These are phyloP conservation scores for Saccharum hybrid DNA, from an alignment of 202 grass and related monocot genomes.

Conservation along the genomic window DNA sequence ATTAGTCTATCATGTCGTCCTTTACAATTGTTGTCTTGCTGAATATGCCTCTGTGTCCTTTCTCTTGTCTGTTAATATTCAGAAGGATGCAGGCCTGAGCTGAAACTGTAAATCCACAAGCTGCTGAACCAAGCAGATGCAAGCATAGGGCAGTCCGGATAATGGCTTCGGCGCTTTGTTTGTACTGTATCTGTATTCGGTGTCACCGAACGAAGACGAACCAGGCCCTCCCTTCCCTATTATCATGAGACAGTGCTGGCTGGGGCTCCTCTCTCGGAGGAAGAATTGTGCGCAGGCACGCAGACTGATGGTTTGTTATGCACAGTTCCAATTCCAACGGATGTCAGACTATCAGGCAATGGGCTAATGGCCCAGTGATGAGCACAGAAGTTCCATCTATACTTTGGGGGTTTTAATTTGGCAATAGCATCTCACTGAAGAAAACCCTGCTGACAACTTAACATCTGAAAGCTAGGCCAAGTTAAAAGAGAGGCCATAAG, in stretches of 20 bases:
- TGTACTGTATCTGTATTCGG: too few species aligned
- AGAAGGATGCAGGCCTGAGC: neutral
- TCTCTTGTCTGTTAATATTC: conserved; percentile 10
- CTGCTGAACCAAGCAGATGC: neutral
- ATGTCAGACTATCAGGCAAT: neutral
- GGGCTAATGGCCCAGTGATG: too few species aligned
- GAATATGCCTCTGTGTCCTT: conserved; percentile 9
- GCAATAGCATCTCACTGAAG: neutral
- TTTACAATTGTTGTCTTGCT: neutral
- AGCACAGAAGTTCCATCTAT: neutral
- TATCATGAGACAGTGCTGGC: too few species aligned
- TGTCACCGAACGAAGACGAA: too few species aligned
- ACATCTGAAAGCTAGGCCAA: neutral
- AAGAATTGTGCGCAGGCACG: too few species aligned
- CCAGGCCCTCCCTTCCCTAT: too few species aligned
- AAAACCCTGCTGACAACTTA: neutral
- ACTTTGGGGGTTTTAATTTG: neutral
- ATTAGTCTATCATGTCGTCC: neutral
- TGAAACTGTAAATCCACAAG: conserved; percentile 9
- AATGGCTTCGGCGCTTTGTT: too few species aligned
- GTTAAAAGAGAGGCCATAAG: neutral
- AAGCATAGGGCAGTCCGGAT: conserved; percentile 20
- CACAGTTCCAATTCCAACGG: neutral
- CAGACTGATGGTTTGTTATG: too few species aligned
- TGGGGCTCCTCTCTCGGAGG: too few species aligned